phyloP scores from a whole-genome alignment of 495 filamentous ascomycete genomes.

The Pseudevernia furfuracea region DNA sequence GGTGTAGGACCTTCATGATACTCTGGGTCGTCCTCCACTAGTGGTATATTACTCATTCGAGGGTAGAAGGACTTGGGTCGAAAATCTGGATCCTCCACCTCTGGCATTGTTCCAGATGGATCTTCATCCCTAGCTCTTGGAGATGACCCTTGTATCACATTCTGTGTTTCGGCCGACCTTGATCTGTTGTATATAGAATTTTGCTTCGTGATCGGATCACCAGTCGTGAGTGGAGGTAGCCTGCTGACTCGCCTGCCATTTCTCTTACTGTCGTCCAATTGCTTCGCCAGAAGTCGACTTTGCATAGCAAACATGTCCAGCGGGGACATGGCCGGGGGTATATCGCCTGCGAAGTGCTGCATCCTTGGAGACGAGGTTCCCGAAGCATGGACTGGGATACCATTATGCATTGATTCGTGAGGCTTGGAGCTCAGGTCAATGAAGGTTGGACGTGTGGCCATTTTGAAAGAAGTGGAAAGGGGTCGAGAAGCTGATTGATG shows the following conservation, averaged over 20 bases:
- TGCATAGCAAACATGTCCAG: conserved; percentile 91
- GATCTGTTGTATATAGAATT: conserved; percentile 71
- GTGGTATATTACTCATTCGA: conserved; percentile 57
- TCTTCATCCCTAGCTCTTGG: conserved; percentile 36
- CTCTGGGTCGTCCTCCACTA: conserved; percentile 40
- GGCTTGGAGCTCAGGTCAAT: conserved; percentile 59
- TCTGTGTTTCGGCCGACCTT: conserved; percentile 34
- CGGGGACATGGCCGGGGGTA: conserved; percentile 85
- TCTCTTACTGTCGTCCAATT: conserved; percentile 66
- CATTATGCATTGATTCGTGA: conserved; percentile 43
- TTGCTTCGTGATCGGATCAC: conserved; percentile 59
- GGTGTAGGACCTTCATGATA: conserved; percentile 26
- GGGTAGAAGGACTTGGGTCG: conserved; percentile 69
- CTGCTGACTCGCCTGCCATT: conserved; percentile 72
- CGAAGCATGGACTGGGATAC: conserved; percentile 30
- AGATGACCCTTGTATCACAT: conserved; percentile 29
- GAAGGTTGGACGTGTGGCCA: conserved; percentile 51
- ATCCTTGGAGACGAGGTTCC: conserved; percentile 61
- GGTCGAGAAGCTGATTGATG: not conserved
- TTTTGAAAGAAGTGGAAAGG: conserved; percentile 26
- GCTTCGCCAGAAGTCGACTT: conserved; percentile 75
- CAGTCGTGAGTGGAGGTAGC: conserved; percentile 72
- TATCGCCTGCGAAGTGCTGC: conserved; percentile 70
- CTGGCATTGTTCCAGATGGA: conserved; percentile 36
- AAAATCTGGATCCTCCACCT: conserved; percentile 52